phyloP scores from a whole-genome alignment of 2,329 filamentous ascomycete species.

The Neofusicoccum kwambonambiense region DNA sequence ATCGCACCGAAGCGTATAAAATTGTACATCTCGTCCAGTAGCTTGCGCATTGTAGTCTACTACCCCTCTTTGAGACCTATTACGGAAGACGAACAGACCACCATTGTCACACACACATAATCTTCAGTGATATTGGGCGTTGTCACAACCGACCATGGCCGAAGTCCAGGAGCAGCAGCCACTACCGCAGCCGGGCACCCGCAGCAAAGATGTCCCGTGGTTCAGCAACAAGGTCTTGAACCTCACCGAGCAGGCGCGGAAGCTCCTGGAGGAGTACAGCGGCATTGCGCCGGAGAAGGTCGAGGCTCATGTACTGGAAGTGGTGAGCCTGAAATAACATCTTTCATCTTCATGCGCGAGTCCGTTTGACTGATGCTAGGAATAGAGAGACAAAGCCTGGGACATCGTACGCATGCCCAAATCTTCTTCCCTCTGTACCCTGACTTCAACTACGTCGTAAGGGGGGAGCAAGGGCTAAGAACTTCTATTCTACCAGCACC shows the following conservation, averaged over 20 bases:
- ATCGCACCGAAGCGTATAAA: too few species aligned
- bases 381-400: slow-evolving; percentile 33
- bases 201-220: slow-evolving; percentile 29
- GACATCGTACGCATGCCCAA: slow-evolving; percentile 26
- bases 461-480: background rate
- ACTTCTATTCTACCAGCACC: background rate
- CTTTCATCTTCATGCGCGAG: background rate
- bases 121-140: too few species aligned
- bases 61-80: too few species aligned
- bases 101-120: too few species aligned
- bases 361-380: background rate
- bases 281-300: slow-evolving; percentile 36
- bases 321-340: slow-evolving; percentile 25
- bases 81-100: too few species aligned
- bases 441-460: too few species aligned
- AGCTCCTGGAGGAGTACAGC: slow-evolving; percentile 42
- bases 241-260: slow-evolving; percentile 29
- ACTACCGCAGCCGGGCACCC: too few species aligned
- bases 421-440: background rate
- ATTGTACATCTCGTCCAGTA: too few species aligned
- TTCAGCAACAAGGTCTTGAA: slow-evolving; percentile 31
- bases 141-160: background rate
- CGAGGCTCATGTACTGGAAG: slow-evolving; percentile 35
- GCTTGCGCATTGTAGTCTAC: too few species aligned
- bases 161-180: background rate